Conservation (phyloP, 116 monocot genomes). For the Phalaenopsis hybrid region DNA sequence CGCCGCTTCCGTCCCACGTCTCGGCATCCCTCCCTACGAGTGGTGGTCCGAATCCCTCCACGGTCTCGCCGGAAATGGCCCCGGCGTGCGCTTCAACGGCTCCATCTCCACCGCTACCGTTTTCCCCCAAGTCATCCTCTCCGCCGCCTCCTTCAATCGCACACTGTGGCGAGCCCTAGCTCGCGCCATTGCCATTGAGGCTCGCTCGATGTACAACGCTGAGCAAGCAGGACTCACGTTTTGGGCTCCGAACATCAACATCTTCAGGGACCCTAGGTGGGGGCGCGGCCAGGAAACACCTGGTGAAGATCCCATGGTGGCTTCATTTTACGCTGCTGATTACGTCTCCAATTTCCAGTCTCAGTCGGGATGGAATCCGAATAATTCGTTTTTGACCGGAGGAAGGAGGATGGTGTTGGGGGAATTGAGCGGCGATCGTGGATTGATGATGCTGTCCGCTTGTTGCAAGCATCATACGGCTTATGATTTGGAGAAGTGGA, state of each 20-base stretch:
- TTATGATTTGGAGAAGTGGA: constrained; percentile 85
- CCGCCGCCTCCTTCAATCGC: constrained; percentile 77
- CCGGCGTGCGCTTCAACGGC: constrained; percentile 56
- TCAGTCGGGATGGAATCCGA: constrained; percentile 3
- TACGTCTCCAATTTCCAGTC: constrained; percentile 72
- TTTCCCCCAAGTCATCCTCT: constrained; percentile 80
- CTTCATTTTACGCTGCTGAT: constrained; percentile 43
- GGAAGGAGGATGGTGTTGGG: not conserved
- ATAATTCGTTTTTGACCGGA: not conserved
- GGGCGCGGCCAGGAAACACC: constrained; percentile 83
- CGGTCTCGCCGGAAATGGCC: constrained; percentile 75
- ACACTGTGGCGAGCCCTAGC: constrained; percentile 71
- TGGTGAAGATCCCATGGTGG: constrained; percentile 66
- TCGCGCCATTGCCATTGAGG: constrained; percentile 62
- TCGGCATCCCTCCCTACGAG: constrained; percentile 65
- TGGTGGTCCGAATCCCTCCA: constrained; percentile 99
- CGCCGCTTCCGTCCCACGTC: constrained; percentile 69
- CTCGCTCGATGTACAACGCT: constrained; percentile 74
- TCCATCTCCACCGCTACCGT: constrained; percentile 52
- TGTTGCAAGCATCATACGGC: constrained; percentile 96
- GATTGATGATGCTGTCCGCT: constrained; percentile 72
- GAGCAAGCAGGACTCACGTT: constrained; percentile 86
- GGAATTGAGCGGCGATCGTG: not conserved
- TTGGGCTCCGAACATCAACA: constrained; percentile 93
- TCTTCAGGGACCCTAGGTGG: constrained; percentile 94